phyloP scores from a whole-genome alignment of 495 filamentous ascomycete genomes.

The Choiromyces venosus region DNA sequence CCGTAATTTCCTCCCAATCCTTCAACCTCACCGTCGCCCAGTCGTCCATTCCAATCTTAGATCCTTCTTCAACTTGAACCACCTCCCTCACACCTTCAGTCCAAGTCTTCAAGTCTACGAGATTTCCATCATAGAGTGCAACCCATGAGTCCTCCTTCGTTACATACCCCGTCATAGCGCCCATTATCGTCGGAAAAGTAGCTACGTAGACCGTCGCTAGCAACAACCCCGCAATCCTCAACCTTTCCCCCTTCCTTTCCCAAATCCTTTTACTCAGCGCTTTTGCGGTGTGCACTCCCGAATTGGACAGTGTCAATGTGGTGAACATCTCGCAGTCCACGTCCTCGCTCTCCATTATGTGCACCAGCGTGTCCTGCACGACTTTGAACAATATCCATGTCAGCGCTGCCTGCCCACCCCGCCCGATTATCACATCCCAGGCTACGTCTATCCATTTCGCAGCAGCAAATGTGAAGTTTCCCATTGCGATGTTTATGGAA shows the following conservation, averaged over 20 bases:
- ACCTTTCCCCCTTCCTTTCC: slow-evolving; percentile 4
- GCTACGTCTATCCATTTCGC: slow-evolving; percentile 22
- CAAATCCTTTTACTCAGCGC: slow-evolving; percentile 3
- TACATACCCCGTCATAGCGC: slow-evolving; percentile 9
- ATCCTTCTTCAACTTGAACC: background rate
- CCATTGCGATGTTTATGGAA: slow-evolving; percentile 2
- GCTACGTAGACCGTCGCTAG: slow-evolving; percentile 11
- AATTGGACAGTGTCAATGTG: slow-evolving; percentile 8
- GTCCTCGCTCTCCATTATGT: slow-evolving; percentile 9
- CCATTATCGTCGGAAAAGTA: slow-evolving; percentile 3
- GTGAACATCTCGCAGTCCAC: slow-evolving; percentile 17
- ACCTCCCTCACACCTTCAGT: background rate
- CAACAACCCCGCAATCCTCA: slow-evolving; percentile 5
- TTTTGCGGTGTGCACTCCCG: slow-evolving; percentile 2
- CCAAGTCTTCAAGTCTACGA: background rate
- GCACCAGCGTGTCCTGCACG: slow-evolving; percentile 8
- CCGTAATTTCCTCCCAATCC: slow-evolving; percentile 4
- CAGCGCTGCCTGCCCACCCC: slow-evolving; percentile 20
- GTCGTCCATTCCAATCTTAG: background rate
- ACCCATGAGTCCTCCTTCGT: slow-evolving; percentile 3
- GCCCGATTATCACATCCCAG: slow-evolving; percentile 18
- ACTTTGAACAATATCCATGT: slow-evolving; percentile 19
- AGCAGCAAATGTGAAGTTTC: slow-evolving; percentile 5
- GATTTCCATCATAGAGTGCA: slow-evolving; percentile 6
- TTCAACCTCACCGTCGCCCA: background rate